These are phyloP conservation scores for Leccinum obscurum DNA, from an alignment of 768 basidiomycete genomes.

Conservation along the genomic window DNA sequence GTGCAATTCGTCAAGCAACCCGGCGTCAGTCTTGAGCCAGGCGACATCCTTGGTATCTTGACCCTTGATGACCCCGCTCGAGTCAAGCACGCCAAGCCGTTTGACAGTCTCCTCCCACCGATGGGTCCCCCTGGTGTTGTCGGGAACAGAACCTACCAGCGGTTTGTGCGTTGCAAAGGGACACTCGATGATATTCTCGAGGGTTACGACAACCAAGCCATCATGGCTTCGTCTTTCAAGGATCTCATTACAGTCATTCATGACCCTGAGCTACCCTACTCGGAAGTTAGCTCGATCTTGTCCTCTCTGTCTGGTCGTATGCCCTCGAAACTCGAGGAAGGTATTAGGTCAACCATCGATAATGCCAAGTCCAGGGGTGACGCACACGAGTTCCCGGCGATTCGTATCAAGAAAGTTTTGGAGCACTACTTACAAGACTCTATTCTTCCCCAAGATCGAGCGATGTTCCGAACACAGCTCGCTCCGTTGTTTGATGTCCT, in stretches of 20 bases:
- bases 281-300: conserved; percentile 80
- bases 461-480: conserved; percentile 77
- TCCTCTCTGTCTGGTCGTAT: conserved; percentile 91
- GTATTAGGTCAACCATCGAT: conserved; percentile 77
- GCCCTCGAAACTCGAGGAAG: conserved; percentile 87
- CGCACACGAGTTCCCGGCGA: conserved; percentile 86
- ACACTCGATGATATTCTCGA: conserved; percentile 90
- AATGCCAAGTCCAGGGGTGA: conserved; percentile 68
- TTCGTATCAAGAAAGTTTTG: conserved; percentile 80
- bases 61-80: conserved; percentile 94
- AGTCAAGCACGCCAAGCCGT: conserved; percentile 98
- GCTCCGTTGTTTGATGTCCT: conserved; percentile 70
- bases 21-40: conserved; percentile 93
- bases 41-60: conserved; percentile 96
- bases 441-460: conserved; percentile 75
- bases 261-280: conserved; percentile 85
- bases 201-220: conserved; percentile 94
- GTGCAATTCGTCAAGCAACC: conserved; percentile 98
- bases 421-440: conserved; percentile 84
- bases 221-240: conserved; percentile 85
- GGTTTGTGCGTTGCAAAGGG: conserved; percentile 67
- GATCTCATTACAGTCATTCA: conserved; percentile 82
- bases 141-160: conserved; percentile 90
- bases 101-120: conserved; percentile 87
- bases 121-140: conserved; percentile 85